Conservation (phyloP, 164 flowering plant genomes). For the Euptelea pleiosperma region DNA sequence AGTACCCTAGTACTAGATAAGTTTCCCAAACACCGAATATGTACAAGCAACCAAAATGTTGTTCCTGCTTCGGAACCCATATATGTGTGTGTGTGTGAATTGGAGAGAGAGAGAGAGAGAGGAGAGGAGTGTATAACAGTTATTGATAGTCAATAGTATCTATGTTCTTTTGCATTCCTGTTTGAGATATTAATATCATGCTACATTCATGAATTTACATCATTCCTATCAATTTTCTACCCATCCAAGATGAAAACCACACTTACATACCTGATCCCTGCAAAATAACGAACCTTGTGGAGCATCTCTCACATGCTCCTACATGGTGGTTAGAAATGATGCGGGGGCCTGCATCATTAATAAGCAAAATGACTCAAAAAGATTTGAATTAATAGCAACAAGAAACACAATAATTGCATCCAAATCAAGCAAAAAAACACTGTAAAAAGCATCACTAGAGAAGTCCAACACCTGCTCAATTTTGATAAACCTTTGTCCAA, state of each 20-base stretch:
- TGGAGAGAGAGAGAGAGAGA: no score
- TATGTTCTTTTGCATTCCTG: no score
- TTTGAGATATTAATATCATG: no score
- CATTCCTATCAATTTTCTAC: no score
- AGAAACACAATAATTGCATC: neutral
- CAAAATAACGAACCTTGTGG: slow-evolving; percentile 62
- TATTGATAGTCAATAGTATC: no score
- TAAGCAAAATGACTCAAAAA: slow-evolving; percentile 4
- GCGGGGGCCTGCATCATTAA: slow-evolving; percentile 71
- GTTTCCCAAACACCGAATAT: no score
- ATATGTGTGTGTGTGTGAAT: no score
- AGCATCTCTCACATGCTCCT: slow-evolving; percentile 94
- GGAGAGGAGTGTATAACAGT: no score
- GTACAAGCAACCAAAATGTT: no score
- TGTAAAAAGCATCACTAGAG: neutral
- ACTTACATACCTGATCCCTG: slow-evolving; percentile 59
- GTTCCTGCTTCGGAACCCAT: no score
- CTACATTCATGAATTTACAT: no score
- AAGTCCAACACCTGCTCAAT: slow-evolving; percentile 78
- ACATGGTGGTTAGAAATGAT: slow-evolving; percentile 96
- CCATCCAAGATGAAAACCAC: slow-evolving; percentile 3
- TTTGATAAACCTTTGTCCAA: slow-evolving; percentile 83
- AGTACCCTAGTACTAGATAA: no score
- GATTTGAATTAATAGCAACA: neutral
- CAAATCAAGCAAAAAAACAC: slow-evolving; percentile 4